These are phyloP conservation scores for Blastobotrys proliferans DNA, from an alignment of 1,139 yeast species.

Conservation along the genomic window DNA sequence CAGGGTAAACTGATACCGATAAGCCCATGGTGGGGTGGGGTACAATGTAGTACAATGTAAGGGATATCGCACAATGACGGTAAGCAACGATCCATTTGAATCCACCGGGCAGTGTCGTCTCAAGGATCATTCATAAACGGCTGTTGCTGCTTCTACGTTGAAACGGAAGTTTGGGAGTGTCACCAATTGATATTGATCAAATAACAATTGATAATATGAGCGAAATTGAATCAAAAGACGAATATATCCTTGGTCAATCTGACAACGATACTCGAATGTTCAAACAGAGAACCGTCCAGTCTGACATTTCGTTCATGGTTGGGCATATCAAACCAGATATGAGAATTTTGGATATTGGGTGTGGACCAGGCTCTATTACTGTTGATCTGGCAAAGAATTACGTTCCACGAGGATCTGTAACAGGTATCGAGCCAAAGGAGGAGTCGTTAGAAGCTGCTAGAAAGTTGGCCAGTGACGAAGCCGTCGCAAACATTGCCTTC, in stretches of 20 bases:
- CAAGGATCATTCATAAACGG: too few species aligned
- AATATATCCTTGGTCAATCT: constrained; percentile 28
- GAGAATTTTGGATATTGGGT: constrained; percentile 41
- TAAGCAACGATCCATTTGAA: too few species aligned
- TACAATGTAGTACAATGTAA: too few species aligned
- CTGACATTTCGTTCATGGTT: constrained; percentile 34
- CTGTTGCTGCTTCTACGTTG: too few species aligned
- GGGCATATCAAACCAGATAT: constrained; percentile 33
- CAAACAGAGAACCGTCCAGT: constrained; percentile 38
- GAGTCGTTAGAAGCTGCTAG: constrained; percentile 35
- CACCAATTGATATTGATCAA: too few species aligned
- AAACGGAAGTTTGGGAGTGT: too few species aligned
- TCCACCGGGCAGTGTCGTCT: too few species aligned
- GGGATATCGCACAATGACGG: too few species aligned
- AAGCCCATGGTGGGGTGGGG: too few species aligned
- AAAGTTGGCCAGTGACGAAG: constrained; percentile 18
- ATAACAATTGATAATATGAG: too few species aligned
- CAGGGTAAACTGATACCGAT: too few species aligned
- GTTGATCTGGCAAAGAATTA: constrained; percentile 37
- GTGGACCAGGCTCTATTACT: constrained; percentile 44
- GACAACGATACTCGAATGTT: constrained; percentile 33
- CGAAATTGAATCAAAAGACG: too few species aligned
- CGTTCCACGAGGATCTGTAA: constrained; percentile 32
- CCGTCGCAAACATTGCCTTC: constrained; percentile 31
- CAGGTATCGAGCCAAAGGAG: constrained; percentile 39